A percentile compares a stretch with the other conserved stretches of the same genome.
phyloP scores from a whole-genome alignment of 495 filamentous ascomycete species.

The Hamigera avellanea region DNA sequence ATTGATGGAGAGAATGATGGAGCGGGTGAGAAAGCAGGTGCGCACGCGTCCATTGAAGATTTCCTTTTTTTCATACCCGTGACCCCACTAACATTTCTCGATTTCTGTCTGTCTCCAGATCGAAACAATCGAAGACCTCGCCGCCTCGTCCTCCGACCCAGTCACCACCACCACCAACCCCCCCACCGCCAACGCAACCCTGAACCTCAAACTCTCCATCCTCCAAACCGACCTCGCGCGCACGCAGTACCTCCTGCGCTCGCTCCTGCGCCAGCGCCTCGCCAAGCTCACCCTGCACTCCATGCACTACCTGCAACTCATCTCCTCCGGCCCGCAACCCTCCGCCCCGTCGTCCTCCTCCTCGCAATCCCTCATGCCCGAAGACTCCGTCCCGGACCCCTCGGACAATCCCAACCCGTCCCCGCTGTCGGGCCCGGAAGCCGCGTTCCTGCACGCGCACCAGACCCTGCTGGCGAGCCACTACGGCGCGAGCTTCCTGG shows the following conservation, averaged over 20 bases:
- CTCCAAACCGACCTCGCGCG: conserved; percentile 93
- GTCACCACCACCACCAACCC: conserved; percentile 24
- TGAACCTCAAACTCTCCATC: conserved; percentile 86
- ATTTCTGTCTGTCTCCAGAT: conserved; percentile 30
- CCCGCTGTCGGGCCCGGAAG: conserved; percentile 59
- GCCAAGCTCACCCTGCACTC: conserved; percentile 50
- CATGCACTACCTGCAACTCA: conserved; percentile 31
- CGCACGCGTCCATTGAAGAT: too few species aligned
- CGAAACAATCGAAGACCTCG: conserved; percentile 63
- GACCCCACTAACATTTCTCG: too few species aligned
- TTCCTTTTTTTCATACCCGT: too few species aligned
- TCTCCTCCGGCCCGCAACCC: conserved; percentile 50
- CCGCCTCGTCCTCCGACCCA: conserved; percentile 32
- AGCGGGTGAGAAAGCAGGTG: conserved; percentile 58
- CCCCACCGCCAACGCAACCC: conserved; percentile 68
- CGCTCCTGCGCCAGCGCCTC: conserved; percentile 73
- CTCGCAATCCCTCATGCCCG: conserved; percentile 13
- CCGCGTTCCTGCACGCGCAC: conserved; percentile 68
- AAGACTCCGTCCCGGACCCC: conserved; percentile 25
- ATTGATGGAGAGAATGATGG: conserved; percentile 68
- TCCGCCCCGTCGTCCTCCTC: conserved; percentile 35
- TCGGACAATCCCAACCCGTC: conserved; percentile 28
- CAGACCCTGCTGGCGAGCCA: conserved; percentile 71
- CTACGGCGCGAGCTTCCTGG: conserved; percentile 70
- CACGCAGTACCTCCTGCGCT: conserved; percentile 80